Evolutionary conservation across 2,329 filamentous ascomycete species (phyloP).

Genomic region (Fusarium goolgardi): DNA sequence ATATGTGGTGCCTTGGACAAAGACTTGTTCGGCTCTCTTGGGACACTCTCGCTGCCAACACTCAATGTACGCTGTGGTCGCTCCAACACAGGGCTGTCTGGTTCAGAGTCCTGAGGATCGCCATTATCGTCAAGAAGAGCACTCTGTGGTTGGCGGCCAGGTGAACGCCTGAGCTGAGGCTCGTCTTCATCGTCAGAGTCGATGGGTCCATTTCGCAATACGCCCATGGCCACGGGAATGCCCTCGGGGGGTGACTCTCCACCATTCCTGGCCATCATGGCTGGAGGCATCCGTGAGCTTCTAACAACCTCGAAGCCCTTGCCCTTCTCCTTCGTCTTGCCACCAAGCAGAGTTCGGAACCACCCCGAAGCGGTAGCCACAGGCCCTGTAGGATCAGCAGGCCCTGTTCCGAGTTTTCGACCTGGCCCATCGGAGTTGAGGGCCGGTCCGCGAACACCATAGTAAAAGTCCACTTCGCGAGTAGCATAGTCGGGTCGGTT

Average conservation of each 20-base stretch:
- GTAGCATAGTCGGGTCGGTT: constrained; percentile 88
- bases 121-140: constrained; percentile 61
- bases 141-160: constrained; percentile 45
- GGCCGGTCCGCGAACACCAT: constrained; percentile 89
- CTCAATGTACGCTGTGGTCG: constrained; percentile 47
- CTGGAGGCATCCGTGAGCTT: constrained; percentile 85
- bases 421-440: constrained; percentile 84
- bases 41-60: constrained; percentile 57
- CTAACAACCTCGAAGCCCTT: constrained; percentile 98
- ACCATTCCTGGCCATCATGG: constrained; percentile 69
- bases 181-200: constrained; percentile 70
- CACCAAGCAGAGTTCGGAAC: constrained; percentile 82
- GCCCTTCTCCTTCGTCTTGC: constrained; percentile 91
- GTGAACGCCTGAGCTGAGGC: constrained; percentile 43
- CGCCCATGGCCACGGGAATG: constrained; percentile 72
- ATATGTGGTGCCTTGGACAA: constrained; percentile 39
- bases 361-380: constrained; percentile 90
- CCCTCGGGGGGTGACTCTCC: constrained; percentile 75
- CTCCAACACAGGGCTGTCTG: constrained; percentile 51
- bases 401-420: constrained; percentile 89
- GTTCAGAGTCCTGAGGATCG: constrained; percentile 59
- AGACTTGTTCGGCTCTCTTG: constrained; percentile 39
- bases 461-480: constrained; percentile 96
- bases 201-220: constrained; percentile 69
- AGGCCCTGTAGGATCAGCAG: constrained; percentile 91